Evolutionary conservation across 305 asterid species (phyloP), one percentile per base, ranked within the genome.

Genomic region (Plantago coronopus): DNA sequence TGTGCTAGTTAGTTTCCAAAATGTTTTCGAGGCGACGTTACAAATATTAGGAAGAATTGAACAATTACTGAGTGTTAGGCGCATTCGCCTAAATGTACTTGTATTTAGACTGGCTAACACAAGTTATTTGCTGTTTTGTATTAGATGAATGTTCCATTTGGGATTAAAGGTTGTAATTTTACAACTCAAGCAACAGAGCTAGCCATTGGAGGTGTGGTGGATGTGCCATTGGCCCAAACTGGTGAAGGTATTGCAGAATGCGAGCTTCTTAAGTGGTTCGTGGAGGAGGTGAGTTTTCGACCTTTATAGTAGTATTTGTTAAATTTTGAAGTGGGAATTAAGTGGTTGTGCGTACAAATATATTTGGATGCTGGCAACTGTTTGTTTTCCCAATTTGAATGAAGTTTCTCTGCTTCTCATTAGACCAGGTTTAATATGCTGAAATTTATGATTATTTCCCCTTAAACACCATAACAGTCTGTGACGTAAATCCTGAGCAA

Each of bases 211-310:
- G 89, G 89, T 19, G 59, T 81, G 34, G 77, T 91, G 63, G 96
- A 85, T 48, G 84, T 91, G 47, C 95, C 95, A 44, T 77, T 91
- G 81, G 98, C 98, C 0, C 98, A 91, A 83, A 91, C 98, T 0
- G 98, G 98, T 37, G 98, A 91, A 86, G 98, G 98, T 44, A 91
- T 91, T 66, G 98, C 98, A 17, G 98, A 91, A 74, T 91, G 98
- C 68, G 98, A 91, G 72, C 96, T 91, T 66, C 90, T 91, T 58
- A 76, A 85, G 71, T 91, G 98, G 98, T 91, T 88, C 58, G 91
- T 91, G 57, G 65, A 80, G 66, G 98, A 88, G 98, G 98, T 91
- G 67, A 78, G 87, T 66, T 46, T 37, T 23, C 67, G 65, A 53
- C 62, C 57, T 38, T n/a, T n/a, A n/a, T n/a, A n/a, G 19, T 40